Evolutionary conservation across 2,329 filamentous ascomycete species (phyloP).

Genomic region (Zasmidium angulare): DNA sequence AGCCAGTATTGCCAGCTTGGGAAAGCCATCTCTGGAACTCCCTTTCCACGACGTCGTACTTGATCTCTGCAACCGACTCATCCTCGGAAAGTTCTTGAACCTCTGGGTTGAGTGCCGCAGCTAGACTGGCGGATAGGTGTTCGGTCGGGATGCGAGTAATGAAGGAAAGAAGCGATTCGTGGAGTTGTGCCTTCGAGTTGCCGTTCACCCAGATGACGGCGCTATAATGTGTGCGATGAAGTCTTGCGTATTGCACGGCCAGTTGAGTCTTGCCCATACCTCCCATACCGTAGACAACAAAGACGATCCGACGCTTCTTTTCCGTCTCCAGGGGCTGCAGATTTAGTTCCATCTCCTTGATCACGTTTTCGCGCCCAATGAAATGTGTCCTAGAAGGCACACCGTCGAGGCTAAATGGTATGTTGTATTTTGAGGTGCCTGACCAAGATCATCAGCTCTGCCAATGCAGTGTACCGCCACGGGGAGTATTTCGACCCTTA

Average conservation of each 20-base stretch:
- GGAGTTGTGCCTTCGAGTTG: background rate
- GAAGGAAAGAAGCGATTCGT: too few species aligned
- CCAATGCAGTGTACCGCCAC: background rate
- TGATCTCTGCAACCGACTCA: slow-evolving; percentile 18
- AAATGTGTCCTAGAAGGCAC: background rate
- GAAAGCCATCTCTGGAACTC: background rate
- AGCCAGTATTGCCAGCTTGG: slow-evolving; percentile 12
- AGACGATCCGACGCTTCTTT: background rate
- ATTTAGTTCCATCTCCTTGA: background rate
- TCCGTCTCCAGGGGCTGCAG: background rate
- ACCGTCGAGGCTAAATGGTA: background rate
- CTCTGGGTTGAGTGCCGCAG: too few species aligned
- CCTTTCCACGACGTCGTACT: background rate
- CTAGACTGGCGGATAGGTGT: too few species aligned
- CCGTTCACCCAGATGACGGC: background rate
- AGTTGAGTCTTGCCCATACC: slow-evolving; percentile 36
- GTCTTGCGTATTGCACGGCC: slow-evolving; percentile 4
- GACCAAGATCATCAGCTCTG: background rate
- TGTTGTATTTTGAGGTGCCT: background rate
- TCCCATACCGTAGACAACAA: slow-evolving; percentile 21
- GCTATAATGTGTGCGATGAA: slow-evolving; percentile 21
- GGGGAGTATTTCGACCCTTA: too few species aligned
- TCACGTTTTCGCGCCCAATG: background rate
- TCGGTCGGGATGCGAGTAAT: too few species aligned
- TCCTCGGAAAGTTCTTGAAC: too few species aligned